A percentile compares a stretch with the other conserved stretches of the same genome.
Evolutionary conservation across 2,329 filamentous ascomycete genomes (phyloP).

Genomic region (Paracorniculantispora psalliotae): DNA sequence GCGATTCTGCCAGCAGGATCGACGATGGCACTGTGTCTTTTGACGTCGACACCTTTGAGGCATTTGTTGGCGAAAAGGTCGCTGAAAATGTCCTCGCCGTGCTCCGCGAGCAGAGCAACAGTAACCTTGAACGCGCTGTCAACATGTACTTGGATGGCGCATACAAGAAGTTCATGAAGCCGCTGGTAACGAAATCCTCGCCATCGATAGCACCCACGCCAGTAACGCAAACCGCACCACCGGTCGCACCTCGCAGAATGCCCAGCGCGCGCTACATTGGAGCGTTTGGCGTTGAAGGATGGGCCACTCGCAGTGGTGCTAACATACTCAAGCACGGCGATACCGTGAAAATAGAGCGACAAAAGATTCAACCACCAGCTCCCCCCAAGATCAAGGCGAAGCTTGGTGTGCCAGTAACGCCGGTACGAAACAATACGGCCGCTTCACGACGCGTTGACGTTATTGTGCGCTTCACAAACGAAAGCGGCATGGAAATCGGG

Average conservation of each 20-base stretch:
- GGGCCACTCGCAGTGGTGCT: constrained; percentile 80
- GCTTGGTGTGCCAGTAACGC: constrained; percentile 29
- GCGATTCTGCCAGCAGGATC: constrained; percentile 19
- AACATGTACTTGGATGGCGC: constrained; percentile 69
- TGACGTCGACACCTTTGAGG: constrained; percentile 53
- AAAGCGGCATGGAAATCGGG: constrained; percentile 75
- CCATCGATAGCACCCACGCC: constrained; percentile 6
- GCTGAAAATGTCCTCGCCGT: constrained; percentile 41
- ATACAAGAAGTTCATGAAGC: constrained; percentile 46
- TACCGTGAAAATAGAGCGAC: constrained; percentile 77
- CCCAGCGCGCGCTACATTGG: constrained; percentile 68
- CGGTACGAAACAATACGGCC: constrained; percentile 39
- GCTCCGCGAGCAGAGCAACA: constrained; percentile 50
- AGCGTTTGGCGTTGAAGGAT: constrained; percentile 84
- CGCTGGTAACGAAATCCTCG: background rate
- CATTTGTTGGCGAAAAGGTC: constrained; percentile 55
- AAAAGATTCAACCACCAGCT: constrained; percentile 62
- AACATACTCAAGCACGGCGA: constrained; percentile 77
- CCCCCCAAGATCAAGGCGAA: constrained; percentile 41
- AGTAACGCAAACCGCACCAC: constrained; percentile 11
- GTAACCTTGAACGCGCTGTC: constrained; percentile 57
- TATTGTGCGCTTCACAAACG: constrained; percentile 84
- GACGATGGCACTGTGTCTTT: constrained; percentile 35
- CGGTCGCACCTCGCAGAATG: constrained; percentile 23
- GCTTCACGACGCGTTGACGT: constrained; percentile 70